Evolutionary conservation across 345 rosid genomes (phyloP).

Genomic region (Eucalyptus regnans): DNA sequence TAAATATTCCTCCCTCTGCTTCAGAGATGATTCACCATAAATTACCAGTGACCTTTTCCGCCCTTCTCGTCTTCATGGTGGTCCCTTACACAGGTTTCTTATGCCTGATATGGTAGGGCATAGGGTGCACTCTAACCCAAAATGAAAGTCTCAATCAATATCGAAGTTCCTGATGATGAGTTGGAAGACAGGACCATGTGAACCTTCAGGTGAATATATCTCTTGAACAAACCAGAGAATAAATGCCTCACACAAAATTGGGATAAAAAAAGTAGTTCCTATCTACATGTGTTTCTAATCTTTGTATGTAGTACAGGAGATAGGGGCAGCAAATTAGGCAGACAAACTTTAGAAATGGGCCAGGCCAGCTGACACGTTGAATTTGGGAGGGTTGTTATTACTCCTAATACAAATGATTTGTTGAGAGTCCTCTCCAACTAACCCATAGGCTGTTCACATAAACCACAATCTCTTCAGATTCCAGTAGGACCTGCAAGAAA

Average conservation of each 20-base stretch:
- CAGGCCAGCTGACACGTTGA: background rate
- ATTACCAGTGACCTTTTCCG: background rate
- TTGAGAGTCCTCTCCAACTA: background rate
- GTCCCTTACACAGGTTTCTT: background rate
- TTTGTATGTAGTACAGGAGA: background rate
- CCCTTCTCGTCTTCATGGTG: background rate
- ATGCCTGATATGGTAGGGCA: fast-evolving
- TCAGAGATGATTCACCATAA: background rate
- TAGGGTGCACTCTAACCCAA: background rate
- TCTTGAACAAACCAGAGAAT: background rate
- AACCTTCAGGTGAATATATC: background rate
- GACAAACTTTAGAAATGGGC: background rate
- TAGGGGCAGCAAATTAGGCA: background rate
- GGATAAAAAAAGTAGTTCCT: background rate
- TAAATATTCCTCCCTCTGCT: background rate
- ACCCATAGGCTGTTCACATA: background rate
- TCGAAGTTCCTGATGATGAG: background rate
- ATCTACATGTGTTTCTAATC: background rate
- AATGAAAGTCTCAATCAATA: background rate
- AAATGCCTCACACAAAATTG: background rate
- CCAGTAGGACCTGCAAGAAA: background rate
- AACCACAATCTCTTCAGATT: background rate
- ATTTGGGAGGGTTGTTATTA: background rate
- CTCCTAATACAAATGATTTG: background rate
- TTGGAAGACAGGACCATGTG: constrained; percentile 12